Percentiles rank a stretch among this genome's conserved stretches.
phyloP scores from a whole-genome alignment of 2,329 filamentous ascomycete species.

The Nemania abortiva region DNA sequence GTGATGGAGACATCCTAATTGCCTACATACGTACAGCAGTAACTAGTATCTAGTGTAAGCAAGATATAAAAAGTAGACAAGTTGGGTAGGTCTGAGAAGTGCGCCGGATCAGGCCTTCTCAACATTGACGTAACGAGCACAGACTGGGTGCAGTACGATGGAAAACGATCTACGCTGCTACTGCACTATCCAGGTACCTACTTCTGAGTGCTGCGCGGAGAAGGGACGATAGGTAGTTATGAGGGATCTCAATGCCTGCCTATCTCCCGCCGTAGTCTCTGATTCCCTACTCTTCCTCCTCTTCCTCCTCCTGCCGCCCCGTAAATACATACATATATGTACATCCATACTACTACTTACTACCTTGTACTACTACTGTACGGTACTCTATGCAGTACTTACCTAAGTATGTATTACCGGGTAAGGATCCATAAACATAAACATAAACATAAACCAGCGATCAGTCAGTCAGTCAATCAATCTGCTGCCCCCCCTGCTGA shows the following conservation, averaged over 20 bases:
- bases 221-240: not conserved
- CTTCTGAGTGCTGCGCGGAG: conserved; percentile 9
- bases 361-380: not conserved
- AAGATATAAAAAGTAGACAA: too few species aligned
- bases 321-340: not conserved
- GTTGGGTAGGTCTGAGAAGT: conserved; percentile 2
- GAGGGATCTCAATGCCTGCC: conserved; percentile 35
- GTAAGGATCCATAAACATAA: too few species aligned
- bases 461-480: too few species aligned
- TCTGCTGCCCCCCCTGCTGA: too few species aligned
- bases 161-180: conserved; percentile 3
- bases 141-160: too few species aligned
- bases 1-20: not conserved
- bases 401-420: too few species aligned
- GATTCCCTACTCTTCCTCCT: not conserved
- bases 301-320: too few species aligned
- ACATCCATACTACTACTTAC: not conserved
- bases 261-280: not conserved
- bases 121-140: conserved; percentile 33
- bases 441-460: too few species aligned
- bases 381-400: too few species aligned
- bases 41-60: not conserved
- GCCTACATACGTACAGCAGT: too few species aligned
- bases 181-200: conserved; percentile 4
- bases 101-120: not conserved